Evolutionary conservation across 1,139 yeast species (phyloP).

Genomic region (Maudiozyma humilis): DNA sequence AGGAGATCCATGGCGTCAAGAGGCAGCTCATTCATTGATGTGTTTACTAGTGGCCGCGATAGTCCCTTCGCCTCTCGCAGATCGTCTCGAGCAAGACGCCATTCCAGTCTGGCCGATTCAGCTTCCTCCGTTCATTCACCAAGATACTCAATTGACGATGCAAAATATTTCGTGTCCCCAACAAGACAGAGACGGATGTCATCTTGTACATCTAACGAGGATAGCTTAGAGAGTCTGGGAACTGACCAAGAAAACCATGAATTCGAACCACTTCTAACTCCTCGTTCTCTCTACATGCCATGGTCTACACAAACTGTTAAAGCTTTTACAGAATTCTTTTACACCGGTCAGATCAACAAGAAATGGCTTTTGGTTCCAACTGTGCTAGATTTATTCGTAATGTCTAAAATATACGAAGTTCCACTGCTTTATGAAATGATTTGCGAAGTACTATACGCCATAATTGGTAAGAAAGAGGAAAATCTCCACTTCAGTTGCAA

Average conservation of each 20-base stretch:
- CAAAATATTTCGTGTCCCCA: constrained; percentile 3
- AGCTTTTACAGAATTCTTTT: constrained; percentile 63
- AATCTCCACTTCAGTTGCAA: constrained; percentile 38
- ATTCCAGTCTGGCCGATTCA: constrained; percentile 14
- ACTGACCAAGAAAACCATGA: constrained; percentile 14
- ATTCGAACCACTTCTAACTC: constrained; percentile 52
- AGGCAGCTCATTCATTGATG: constrained; percentile 14
- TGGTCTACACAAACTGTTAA: constrained; percentile 51
- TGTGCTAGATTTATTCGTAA: constrained; percentile 51
- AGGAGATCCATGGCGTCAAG: constrained; percentile 9
- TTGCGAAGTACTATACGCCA: constrained; percentile 58
- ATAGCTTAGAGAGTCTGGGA: constrained; percentile 17
- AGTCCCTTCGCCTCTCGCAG: constrained; percentile 25
- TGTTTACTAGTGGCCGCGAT: constrained; percentile 14
- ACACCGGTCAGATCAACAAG: constrained; percentile 71
- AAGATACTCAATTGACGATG: constrained; percentile 1
- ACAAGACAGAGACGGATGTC: constrained; percentile 14
- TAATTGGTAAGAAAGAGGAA: constrained; percentile 57
- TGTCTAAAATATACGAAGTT: constrained; percentile 56
- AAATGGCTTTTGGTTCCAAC: constrained; percentile 64
- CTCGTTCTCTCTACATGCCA: constrained; percentile 61
- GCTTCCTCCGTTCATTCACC: constrained; percentile 3
- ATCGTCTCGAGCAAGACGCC: constrained; percentile 16
- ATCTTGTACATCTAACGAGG: constrained; percentile 21
- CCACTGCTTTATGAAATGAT: constrained; percentile 63